These are phyloP conservation scores for Trametes maxima DNA, from an alignment of 768 basidiomycete genomes.

Conservation along the genomic window DNA sequence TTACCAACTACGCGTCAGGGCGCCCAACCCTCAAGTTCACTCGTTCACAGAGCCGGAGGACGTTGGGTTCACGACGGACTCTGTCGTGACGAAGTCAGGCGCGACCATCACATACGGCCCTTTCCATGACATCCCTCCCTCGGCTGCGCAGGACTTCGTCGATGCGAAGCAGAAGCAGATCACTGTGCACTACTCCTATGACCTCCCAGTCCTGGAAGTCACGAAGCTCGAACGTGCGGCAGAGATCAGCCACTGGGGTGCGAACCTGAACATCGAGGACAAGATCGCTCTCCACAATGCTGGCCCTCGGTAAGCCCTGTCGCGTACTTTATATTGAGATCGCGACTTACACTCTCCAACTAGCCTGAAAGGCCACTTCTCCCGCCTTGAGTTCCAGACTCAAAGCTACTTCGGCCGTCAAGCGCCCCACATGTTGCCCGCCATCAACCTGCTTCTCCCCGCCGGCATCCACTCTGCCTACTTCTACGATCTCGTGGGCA, in stretches of 20 bases:
- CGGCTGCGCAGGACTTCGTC: constrained; percentile 58
- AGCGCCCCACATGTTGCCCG: constrained; percentile 71
- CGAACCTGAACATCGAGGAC: constrained; percentile 92
- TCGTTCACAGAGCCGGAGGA: constrained; percentile 71
- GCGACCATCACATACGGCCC: constrained; percentile 89
- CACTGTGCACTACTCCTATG: constrained; percentile 78
- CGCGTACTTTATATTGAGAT: background rate
- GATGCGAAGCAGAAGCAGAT: constrained; percentile 64
- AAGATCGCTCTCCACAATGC: constrained; percentile 84
- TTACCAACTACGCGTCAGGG: constrained; percentile 41
- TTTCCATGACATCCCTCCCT: constrained; percentile 71
- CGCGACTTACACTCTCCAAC: background rate
- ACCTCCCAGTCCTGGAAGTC: constrained; percentile 80
- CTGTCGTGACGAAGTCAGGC: constrained; percentile 69
- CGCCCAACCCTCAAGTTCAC: constrained; percentile 69
- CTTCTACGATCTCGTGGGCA: constrained; percentile 91
- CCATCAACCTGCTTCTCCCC: constrained; percentile 79
- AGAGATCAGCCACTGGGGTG: constrained; percentile 98
- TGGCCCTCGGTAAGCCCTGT: constrained; percentile 75
- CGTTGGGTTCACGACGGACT: constrained; percentile 61
- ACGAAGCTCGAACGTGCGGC: constrained; percentile 70
- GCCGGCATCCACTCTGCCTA: constrained; percentile 81
- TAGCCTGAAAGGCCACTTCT: constrained; percentile 95
- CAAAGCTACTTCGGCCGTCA: constrained; percentile 69
- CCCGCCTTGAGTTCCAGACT: constrained; percentile 84